Evolutionary conservation across 2,329 filamentous ascomycete species (phyloP).

Genomic region (Pezicula radicicola): DNA sequence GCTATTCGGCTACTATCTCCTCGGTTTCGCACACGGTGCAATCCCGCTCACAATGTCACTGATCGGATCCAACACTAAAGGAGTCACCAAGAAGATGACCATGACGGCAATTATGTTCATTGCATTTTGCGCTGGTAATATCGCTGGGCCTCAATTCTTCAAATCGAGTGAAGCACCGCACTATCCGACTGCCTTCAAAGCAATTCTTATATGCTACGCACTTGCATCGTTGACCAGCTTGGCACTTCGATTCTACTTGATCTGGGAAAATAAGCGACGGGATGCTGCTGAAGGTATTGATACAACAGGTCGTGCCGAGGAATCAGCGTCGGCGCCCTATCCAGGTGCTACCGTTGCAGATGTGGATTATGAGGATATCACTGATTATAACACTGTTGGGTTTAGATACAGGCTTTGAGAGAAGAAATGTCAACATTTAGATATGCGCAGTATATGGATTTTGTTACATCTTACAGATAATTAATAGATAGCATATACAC

Average conservation of each 20-base stretch:
- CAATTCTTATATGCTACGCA: conserved; percentile 23
- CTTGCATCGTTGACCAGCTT: conserved; percentile 13
- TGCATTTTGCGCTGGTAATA: conserved; percentile 25
- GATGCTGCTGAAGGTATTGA: conserved; percentile 39
- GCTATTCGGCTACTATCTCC: conserved; percentile 29
- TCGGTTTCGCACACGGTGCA: conserved; percentile 24
- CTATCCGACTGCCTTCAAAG: conserved; percentile 23
- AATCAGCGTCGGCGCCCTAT: conserved; percentile 35
- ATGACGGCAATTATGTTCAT: conserved; percentile 23
- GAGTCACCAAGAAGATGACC: conserved; percentile 30
- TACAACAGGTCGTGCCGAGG: conserved; percentile 35
- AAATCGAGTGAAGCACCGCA: conserved; percentile 9
- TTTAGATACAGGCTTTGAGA: conserved; percentile 54
- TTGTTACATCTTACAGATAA: no score
- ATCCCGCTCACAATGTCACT: conserved; percentile 28
- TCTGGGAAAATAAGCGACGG: conserved; percentile 26
- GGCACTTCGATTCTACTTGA: conserved; percentile 19
- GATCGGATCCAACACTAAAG: conserved; percentile 25
- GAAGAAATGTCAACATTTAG: neutral
- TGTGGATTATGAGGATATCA: conserved; percentile 53
- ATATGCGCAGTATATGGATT: neutral
- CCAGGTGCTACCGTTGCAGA: conserved; percentile 27
- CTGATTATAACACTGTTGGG: conserved; percentile 56
- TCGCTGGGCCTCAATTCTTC: conserved; percentile 16
- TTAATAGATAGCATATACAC: no score